Evolutionary conservation across 1,139 yeast genomes (phyloP), one percentile per base, ranked within the genome.

Genomic region (Zygoascus hellenicus): DNA sequence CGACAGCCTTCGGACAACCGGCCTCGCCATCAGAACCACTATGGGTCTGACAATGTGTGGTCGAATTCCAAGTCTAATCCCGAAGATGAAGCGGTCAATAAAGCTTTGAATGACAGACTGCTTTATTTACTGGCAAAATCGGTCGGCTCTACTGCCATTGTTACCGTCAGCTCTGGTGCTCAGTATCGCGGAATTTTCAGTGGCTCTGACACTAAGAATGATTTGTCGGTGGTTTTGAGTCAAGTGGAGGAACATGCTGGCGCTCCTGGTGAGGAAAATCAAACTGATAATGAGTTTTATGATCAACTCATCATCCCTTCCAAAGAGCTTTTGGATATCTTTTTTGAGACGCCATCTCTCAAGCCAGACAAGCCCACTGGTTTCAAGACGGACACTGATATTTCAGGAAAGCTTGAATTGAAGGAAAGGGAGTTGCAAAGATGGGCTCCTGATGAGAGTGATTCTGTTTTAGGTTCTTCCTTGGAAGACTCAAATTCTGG

Each of bases 331-430:
- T 75, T 81, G 50, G 88, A 81, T 62, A 61, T 85, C 48, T 81
- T 76, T 54, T 66, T 79, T 33, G 62, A 64, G 40, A 69, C 70
- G 45, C 68, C 78, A 22, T 74, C 76, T 54, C 58, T 76, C 46
- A 54, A 66, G 19, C 55, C 58, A 5, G 63, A 59, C 38, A 48
- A 48, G 33, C 38, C 43, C 19, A 38, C 37, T 48, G 55, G 61
- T 15, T 90, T 92, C 72, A 81, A 78, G 62, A 92, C 96, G 1
- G 97, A 92, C 65, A 68, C 82, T 2, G 97, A 85, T 63, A 90
- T 92, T 47, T 80, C 95, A 5, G 62, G 61, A 9, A 51, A 53
- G 15, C 51, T 50, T 9, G 68, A 67, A 17, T 58, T 74, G 46
- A 74, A 70, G 52, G 88, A 83, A 62, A 75, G 92, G 43, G 95